Base-by-base conservation (phyloP, 495 filamentous ascomycete genomes). In the Daldinia caldariorum region DNA sequence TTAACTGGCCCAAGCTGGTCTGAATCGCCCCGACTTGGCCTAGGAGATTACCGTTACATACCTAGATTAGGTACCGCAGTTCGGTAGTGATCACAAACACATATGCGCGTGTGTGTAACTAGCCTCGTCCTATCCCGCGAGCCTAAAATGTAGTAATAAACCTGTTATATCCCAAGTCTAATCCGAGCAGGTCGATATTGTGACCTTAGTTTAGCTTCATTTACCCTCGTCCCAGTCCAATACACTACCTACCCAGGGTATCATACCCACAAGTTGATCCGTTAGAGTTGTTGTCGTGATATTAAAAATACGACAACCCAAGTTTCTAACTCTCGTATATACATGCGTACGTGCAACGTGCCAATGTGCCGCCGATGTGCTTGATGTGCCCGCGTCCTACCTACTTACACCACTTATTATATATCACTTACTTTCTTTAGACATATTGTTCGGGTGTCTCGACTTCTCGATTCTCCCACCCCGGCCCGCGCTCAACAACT, bases 131-230 rank as follows among this genome's bases (percentile, higher is more conserved):
- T 65, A 65, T 71, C 63, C 59, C 45, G 37, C 38, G 60, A 26
- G 69, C 54, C 60, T 41, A 55, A 67, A 67, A 55, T 67, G 63
- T 67, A 67, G 63, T 67, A 67, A 71, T 67, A 66, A 51, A 59
- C 37, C 49, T 67, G 54, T 58, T 58, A 53, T 58, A 70, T 66
- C 57, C 51, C 51, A 35, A 55, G 50, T 32, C 5, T 34, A n/a
- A 20, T 37, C 53, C 38, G 10, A 34, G 6, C 35, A 53, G 14
- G n/a, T 41, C 39, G 31, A 61, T 58, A 54, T 58, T 45, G 20
- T 35, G 2, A 66, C 56, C 51, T 58, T 51, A 41, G 55, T 41
- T 41, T 66, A 61, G 54, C 57, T 45, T 69, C 60, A 59, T 58
- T 58, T 38, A 63, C 45, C 55, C 60, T 64, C 62, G 49, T 61